Evolutionary conservation across 805 yeast genomes (phyloP), one percentile per base, ranked within the genome.

Genomic region (Kregervanrija pseudodelftensis): DNA sequence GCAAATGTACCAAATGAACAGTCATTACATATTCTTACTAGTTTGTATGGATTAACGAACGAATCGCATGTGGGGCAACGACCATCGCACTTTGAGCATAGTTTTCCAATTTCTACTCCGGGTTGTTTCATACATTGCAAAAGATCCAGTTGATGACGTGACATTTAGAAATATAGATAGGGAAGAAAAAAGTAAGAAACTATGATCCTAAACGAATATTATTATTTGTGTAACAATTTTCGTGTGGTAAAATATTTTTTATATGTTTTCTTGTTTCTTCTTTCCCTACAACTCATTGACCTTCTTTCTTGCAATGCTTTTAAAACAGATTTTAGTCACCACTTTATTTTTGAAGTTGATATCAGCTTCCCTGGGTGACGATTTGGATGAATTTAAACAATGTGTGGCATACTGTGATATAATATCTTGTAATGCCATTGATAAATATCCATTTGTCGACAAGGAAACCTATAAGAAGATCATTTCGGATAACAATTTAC

Each of bases 41-140:
- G 63, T 13, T 75, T 70, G 8, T 76, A 73, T 0, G 93, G 88
- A 49, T 81, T 77, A 7, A 87, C 95, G 52, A 73, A 76, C 1
- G 95, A 84, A 58, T 89, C 97, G 62, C 98, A 90, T 3, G 80
- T 70, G 3, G 96, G 96, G 57, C 98, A 90, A 52, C 80, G 74
- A 1, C 96, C 97, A 59, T 90, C 96, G 61, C 98, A 90, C 60
- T 76, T 85, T 31, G 77, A 80, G 56, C 98, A 90, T 3, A 90
- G 68, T 41, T 72, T 66, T 1, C 95, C 98, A 4, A 76, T 60
- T 13, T 68, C 64, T 0, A 79, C 74, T 0, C 97, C 97, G 1
- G 96, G 88, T 54, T 79, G 93, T 59, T 83, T 85, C 74, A 85
- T 68, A 59, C 98, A 90, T 68, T 82, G 79, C 2, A 85, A 76